Evolutionary conservation across 371 early-diverging fungal species (phyloP), one percentile per base, ranked within the genome.

Genomic region (Synchytrium microbalum): DNA sequence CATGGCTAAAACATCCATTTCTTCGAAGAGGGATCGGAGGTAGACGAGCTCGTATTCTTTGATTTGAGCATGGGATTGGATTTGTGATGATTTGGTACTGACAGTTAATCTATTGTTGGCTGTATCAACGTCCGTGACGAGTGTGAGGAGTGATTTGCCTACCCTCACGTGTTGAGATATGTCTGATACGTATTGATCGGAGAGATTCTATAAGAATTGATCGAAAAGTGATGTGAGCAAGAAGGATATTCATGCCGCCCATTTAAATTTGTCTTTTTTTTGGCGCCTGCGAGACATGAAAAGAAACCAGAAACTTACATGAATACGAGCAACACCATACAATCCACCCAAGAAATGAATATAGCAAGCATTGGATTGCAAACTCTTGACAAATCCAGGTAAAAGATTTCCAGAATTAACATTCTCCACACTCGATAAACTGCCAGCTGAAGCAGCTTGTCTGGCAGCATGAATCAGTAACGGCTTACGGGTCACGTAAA

Each of bases 71-170:
- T 31, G 56, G 19, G 59, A 16, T 1, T n/a, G 56, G 31, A 32
- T 56, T 23, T 56, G 30, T 0, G 88, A 86, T 29, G 72, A 69
- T 72, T 89, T 88, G 61, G 89, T 70, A n/a, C 80, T 75, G 26
- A 88, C 69, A 13, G 77, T 73, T 19, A 81, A 64, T 61, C 73
- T 73, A 5, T 72, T 66, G 29, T 63, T 67, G 23, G 69, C 75
- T 14, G 62, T 63, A 16, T 86, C 81, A 3, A 86, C 68, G 31
- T 64, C 66, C 54, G 67, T 66, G 19, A 90, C 79, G 54, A 63
- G 67, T 26, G 82, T 81, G 27, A 86, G 30, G 3, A 91, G 87
- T 10, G 88, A 84, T 67, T 91, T 89, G 59, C 84, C 79, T 23
- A 61, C 58, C 32, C 70, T 58, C 56, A 86, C 78, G 57, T 72